phyloP scores from a whole-genome alignment of 768 basidiomycete genomes.

The Lepiota brunneoincarnata region DNA sequence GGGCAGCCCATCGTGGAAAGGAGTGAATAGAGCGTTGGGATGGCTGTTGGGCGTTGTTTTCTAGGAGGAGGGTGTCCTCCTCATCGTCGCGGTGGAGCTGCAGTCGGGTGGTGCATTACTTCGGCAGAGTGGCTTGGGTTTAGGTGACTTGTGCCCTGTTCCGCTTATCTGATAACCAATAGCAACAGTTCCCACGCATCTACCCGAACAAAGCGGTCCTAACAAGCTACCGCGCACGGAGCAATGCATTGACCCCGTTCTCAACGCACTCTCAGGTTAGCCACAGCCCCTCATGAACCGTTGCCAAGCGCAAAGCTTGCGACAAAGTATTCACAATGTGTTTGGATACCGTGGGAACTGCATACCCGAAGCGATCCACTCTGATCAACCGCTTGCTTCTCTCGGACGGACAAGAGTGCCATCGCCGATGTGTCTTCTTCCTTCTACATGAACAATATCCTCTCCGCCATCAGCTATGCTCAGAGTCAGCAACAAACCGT shows the following conservation, averaged over 20 bases:
- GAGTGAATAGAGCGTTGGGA: not conserved
- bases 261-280: too few relatives aligned
- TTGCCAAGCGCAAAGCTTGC: too few relatives aligned
- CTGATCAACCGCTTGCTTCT: conserved; percentile 3
- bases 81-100: conserved; percentile 1
- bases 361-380: not conserved
- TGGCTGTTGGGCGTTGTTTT: not conserved
- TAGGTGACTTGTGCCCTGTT: not conserved
- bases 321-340: too few relatives aligned
- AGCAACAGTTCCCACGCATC: conserved; percentile 1
- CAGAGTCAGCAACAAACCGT: not conserved
- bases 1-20: conserved; percentile 28
- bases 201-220: not conserved
- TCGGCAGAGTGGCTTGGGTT: not conserved
- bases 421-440: not conserved
- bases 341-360: not conserved
- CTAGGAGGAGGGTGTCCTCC: conserved; percentile 3
- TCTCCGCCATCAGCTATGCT: not conserved
- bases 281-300: too few relatives aligned
- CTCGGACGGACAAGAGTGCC: not conserved
- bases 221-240: too few relatives aligned
- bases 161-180: conserved; percentile 10
- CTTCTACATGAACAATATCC: conserved; percentile 2
- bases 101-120: not conserved
- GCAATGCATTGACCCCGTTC: too few relatives aligned